A percentile compares a stretch with the other conserved stretches of the same genome.
These are phyloP conservation scores for Neurospora tetrasperma DNA, from an alignment of 495 filamentous ascomycete species.

Conservation along the genomic window DNA sequence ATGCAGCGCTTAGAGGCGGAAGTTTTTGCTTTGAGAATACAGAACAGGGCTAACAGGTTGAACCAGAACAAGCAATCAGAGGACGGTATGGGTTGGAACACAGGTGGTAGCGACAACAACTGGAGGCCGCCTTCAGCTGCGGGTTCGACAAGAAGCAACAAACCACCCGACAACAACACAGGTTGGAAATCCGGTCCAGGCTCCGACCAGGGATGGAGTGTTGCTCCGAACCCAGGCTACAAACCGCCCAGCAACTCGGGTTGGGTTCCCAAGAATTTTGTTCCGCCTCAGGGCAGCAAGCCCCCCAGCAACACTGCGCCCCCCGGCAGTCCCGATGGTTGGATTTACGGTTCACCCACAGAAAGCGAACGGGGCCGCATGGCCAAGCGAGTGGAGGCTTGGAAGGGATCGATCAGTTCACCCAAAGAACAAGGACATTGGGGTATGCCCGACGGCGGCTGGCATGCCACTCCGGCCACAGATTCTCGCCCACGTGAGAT, in stretches of 20 bases:
- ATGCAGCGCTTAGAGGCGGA: neutral
- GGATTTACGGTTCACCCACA: neutral
- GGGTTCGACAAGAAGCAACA: neutral
- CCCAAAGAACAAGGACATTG: neutral
- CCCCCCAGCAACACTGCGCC: neutral
- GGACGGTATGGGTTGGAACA: neutral
- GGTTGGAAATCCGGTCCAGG: neutral
- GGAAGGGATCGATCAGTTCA: neutral
- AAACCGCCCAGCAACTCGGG: neutral
- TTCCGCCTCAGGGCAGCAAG: neutral
- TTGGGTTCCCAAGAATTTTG: neutral
- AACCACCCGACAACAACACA: neutral
- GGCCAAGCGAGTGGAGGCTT: neutral
- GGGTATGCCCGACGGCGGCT: neutral
- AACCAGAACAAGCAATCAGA: neutral
- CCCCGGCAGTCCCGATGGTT: neutral
- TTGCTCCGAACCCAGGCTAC: neutral
- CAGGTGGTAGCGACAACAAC: neutral
- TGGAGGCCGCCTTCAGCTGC: neutral
- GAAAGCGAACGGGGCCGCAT: neutral
- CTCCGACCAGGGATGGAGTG: neutral
- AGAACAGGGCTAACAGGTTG: neutral
- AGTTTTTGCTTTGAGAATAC: neutral
- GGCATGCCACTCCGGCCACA: neutral
- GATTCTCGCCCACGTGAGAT: neutral